Conservation (phyloP, 2,329 filamentous ascomycete species). For the Calonectria multiphialidica region DNA sequence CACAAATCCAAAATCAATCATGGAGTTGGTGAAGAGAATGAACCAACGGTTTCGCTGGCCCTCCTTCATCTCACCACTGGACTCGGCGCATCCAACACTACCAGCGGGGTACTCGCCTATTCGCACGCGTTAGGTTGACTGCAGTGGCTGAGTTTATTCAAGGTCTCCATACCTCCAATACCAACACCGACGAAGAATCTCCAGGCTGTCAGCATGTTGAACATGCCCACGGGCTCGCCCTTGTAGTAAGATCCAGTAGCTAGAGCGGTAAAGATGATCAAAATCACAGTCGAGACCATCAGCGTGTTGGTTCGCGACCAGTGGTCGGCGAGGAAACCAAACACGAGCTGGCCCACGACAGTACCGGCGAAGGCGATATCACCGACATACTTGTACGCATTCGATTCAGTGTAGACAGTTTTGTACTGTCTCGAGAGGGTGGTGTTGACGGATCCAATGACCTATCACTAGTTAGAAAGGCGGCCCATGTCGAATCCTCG, state of each 20-base stretch:
- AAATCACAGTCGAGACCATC: constrained; percentile 82
- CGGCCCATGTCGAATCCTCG: not conserved
- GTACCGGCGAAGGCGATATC: constrained; percentile 90
- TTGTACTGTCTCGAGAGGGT: constrained; percentile 78
- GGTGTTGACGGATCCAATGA: constrained; percentile 90
- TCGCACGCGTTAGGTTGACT: not conserved
- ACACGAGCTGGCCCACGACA: constrained; percentile 83
- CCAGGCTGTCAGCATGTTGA: constrained; percentile 83
- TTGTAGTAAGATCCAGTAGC: constrained; percentile 81
- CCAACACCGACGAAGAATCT: constrained; percentile 85
- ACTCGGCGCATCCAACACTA: constrained; percentile 86
- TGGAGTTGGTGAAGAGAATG: constrained; percentile 88
- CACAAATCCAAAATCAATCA: constrained; percentile 88
- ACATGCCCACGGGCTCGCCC: constrained; percentile 77
- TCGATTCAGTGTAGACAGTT: constrained; percentile 74
- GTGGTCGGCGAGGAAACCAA: constrained; percentile 85
- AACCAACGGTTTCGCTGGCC: constrained; percentile 93
- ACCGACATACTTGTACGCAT: constrained; percentile 79
- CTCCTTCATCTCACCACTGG: constrained; percentile 82
- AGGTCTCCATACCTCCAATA: constrained; percentile 71
- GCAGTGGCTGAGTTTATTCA: accelerated
- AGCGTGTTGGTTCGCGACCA: constrained; percentile 88
- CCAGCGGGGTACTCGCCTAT: constrained; percentile 80
- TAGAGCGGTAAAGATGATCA: constrained; percentile 87
- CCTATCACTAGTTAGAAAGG: constrained; percentile 56